Conservation (phyloP, 2,329 filamentous ascomycete genomes). For the Davidsoniella australis region DNA sequence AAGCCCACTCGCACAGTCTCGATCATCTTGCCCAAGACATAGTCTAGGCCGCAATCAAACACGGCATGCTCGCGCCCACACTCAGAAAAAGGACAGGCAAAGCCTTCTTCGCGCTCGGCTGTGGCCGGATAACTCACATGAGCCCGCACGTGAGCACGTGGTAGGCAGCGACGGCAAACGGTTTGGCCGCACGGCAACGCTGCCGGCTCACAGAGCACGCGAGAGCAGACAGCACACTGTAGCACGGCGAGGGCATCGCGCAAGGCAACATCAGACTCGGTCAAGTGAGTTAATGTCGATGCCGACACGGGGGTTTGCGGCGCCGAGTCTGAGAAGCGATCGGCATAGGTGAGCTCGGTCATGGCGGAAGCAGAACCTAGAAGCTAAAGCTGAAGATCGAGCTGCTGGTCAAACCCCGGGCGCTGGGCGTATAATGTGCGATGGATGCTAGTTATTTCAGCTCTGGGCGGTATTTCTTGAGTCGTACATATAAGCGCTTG, state of each 20-base stretch:
- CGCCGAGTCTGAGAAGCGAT: neutral
- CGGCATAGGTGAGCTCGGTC: neutral
- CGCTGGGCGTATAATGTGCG: no score
- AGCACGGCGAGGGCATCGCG: slow-evolving; percentile 28
- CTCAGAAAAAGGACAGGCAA: slow-evolving; percentile 52
- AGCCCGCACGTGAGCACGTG: slow-evolving; percentile 42
- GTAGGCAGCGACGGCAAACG: slow-evolving; percentile 60
- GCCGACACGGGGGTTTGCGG: neutral
- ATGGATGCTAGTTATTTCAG: no score
- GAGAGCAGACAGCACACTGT: slow-evolving; percentile 61
- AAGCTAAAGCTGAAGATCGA: no score
- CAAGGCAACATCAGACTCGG: neutral
- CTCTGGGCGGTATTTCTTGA: no score
- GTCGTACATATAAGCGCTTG: no score
- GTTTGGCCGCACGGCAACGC: slow-evolving; percentile 69
- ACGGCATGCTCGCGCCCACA: slow-evolving; percentile 58
- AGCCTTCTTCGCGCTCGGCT: slow-evolving; percentile 48
- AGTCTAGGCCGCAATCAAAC: slow-evolving; percentile 61
- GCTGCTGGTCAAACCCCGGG: no score
- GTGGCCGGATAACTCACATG: slow-evolving; percentile 65
- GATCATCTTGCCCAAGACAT: slow-evolving; percentile 57
- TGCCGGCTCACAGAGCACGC: slow-evolving; percentile 48
- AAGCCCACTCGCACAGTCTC: slow-evolving; percentile 40
- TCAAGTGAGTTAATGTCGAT: neutral
- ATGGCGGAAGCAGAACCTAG: neutral